Evolutionary conservation across 2,329 filamentous ascomycete species (phyloP).

Genomic region (Xylaria sp.): DNA sequence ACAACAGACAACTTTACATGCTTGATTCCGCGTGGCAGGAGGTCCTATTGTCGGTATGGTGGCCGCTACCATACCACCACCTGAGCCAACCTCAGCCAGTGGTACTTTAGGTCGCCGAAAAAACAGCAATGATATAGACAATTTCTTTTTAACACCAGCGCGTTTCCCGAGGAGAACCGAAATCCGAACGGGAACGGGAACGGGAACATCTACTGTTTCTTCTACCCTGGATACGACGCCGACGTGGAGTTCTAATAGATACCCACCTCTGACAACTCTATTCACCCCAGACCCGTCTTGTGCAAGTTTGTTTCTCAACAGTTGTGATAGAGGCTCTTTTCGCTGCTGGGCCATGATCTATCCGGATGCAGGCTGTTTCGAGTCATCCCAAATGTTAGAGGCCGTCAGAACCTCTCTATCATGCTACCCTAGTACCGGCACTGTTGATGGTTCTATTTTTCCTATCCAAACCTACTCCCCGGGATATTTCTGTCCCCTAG

Average conservation of each 20-base stretch:
- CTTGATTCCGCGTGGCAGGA: not conserved
- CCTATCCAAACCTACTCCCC: constrained; percentile 13
- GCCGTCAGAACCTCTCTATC: not conserved
- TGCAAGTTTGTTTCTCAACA: not conserved
- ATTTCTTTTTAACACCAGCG: too few relatives aligned
- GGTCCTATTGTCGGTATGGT: not conserved
- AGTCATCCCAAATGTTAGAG: too few relatives aligned
- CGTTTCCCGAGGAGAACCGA: too few relatives aligned
- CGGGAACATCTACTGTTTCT: not conserved
- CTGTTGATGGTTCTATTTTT: not conserved
- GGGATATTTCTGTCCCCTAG: constrained; percentile 5
- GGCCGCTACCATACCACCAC: not conserved
- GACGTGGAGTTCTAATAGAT: not conserved
- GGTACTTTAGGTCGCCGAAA: not conserved
- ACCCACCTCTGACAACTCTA: not conserved
- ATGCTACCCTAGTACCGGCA: not conserved
- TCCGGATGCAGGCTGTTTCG: not conserved
- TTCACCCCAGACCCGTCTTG: not conserved
- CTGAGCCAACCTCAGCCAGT: not conserved
- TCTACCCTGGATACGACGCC: not conserved
- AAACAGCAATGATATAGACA: not conserved
- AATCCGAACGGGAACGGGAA: not conserved
- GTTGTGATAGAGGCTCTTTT: not conserved
- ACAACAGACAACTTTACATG: not conserved
- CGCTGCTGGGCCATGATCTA: not conserved